Conservation (phyloP, 2,329 filamentous ascomycete genomes). For the Lachnellula arida region DNA sequence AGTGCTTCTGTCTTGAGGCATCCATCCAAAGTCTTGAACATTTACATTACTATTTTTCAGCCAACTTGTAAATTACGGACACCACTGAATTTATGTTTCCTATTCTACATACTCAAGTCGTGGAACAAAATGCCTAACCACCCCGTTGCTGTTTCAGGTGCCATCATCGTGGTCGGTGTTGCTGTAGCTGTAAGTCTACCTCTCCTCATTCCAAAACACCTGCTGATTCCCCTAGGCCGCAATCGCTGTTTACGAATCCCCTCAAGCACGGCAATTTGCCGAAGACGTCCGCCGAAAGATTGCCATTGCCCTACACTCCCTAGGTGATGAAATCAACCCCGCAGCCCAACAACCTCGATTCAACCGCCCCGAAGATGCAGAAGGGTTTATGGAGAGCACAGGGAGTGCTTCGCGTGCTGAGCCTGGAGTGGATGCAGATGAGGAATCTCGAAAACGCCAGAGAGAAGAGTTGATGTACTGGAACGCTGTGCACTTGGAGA, state of each 20-base stretch:
- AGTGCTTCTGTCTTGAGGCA: conserved; percentile 7
- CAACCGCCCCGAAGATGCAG: conserved; percentile 62
- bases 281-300: conserved; percentile 58
- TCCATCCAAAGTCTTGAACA: not conserved
- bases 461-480: conserved; percentile 62
- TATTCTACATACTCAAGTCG: not conserved
- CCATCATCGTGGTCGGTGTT: conserved; percentile 29
- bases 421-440: conserved; percentile 55
- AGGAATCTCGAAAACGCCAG: conserved; percentile 55
- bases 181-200: conserved; percentile 29
- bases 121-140: conserved; percentile 30
- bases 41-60: not conserved
- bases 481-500: conserved; percentile 52
- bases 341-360: conserved; percentile 45
- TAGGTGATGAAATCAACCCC: conserved; percentile 51
- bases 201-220: not conserved
- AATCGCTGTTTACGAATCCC: conserved; percentile 54
- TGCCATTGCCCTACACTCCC: conserved; percentile 53
- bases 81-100: not conserved
- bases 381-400: conserved; percentile 54
- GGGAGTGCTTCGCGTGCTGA: conserved; percentile 32
- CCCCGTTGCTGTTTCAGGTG: conserved; percentile 29
- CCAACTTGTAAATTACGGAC: not conserved
- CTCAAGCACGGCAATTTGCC: conserved; percentile 57
- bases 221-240: conserved; percentile 25